Conservation (phyloP, 2,329 filamentous ascomycete species). For the Cladosporium colombiae region DNA sequence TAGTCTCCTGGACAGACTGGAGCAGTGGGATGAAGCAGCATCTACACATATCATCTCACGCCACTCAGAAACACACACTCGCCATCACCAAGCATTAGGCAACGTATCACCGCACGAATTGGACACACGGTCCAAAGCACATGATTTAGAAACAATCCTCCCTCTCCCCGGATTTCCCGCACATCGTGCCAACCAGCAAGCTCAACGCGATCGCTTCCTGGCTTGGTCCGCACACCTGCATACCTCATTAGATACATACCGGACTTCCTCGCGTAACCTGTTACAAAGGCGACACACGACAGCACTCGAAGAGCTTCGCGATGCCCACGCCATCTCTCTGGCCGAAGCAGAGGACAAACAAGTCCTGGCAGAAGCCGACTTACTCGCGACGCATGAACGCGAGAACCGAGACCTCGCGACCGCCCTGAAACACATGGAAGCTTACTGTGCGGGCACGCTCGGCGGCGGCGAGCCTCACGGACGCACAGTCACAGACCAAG, state of each 20-base stretch:
- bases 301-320: conserved; percentile 29
- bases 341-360: conserved; percentile 49
- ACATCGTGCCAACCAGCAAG: conserved; percentile 30
- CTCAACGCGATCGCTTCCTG: conserved; percentile 35
- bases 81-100: background rate
- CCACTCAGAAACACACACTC: background rate
- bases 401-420: conserved; percentile 47
- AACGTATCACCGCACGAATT: conserved; percentile 9
- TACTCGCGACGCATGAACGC: conserved; percentile 43
- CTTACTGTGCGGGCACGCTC: conserved; percentile 46
- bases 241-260: conserved; percentile 25
- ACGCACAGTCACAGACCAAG: conserved; percentile 47
- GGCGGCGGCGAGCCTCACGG: conserved; percentile 34
- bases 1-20: conserved; percentile 35
- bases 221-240: conserved; percentile 31
- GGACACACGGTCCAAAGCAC: conserved; percentile 22
- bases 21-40: conserved; percentile 35
- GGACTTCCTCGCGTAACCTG: conserved; percentile 24
- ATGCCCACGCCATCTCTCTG: conserved; percentile 42
- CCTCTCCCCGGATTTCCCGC: conserved; percentile 31
- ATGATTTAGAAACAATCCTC: conserved; percentile 27
- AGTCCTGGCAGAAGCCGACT: conserved; percentile 45
- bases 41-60: conserved; percentile 17
- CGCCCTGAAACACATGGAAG: conserved; percentile 51
- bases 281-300: conserved; percentile 26